Evolutionary conservation across 2,329 filamentous ascomycete species (phyloP), one percentile per base, ranked within the genome.

Genomic region (Stagonosporopsis cucurbitacearum): DNA sequence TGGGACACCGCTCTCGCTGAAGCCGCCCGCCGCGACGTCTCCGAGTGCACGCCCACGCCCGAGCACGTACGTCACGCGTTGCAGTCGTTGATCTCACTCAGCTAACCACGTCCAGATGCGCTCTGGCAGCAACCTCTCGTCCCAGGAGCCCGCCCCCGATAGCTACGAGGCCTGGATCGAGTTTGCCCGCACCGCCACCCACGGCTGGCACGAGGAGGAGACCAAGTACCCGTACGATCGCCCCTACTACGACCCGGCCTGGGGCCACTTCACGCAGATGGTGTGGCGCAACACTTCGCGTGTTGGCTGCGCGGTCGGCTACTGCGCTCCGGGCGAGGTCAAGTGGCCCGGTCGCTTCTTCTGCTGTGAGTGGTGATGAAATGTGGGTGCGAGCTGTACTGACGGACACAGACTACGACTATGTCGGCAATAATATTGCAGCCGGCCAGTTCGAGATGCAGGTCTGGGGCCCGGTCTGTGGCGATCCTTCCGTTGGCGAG

Each of bases 191-290:
- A 59, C 51, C 15, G 63, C 67, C 30, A 50, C 67, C 19, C 70
- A 74, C 49, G 71, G 71, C 60, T 75, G 73, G 73, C 69, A 75
- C 48, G 69, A 73, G 44, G 72, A 74, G 55, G 71, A 73, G 58
- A 57, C 50, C 43, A 69, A 71, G 59, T 75, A 75, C 50, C 70
- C 71, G 9, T 75, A 73, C 57, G 58, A 67, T 44, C 60, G 69
- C 19, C 73, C 71, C 5, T 57, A 65, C 52, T 72, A 60, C 28
- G 60, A 67, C 13, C 56, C 58, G n/a, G 58, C 65, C 7, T 71
- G 68, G 65, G 72, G 70, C 19, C 73, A 77, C 64, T 77, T 77
- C 64, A 70, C 71, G 6, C 74, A 77, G 65, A 62, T 77, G 60
- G 73, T 77, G 46, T 77, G 74, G 74, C 72, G 72, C 44, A 70